A percentile compares a stretch with the other conserved stretches of the same genome.
These are phyloP conservation scores for Cytospora mali DNA, from an alignment of 2,329 filamentous ascomycete genomes.

Conservation along the genomic window DNA sequence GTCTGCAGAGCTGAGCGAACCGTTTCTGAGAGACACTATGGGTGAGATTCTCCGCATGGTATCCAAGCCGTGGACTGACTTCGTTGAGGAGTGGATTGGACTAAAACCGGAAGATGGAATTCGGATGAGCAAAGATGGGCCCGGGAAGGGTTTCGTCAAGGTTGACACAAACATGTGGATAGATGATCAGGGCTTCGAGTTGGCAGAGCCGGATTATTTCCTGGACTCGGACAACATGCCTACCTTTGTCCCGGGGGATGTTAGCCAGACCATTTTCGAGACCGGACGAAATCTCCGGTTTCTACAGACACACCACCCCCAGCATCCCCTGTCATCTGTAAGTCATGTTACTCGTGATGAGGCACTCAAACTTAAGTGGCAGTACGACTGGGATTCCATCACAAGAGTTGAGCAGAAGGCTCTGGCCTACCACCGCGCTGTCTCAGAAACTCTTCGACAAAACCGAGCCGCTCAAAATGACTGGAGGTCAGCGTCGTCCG, in stretches of 20 bases:
- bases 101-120: conserved; percentile 61
- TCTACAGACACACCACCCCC: conserved; percentile 68
- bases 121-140: conserved; percentile 52
- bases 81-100: conserved; percentile 74
- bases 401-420: conserved; percentile 64
- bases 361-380: conserved; percentile 66
- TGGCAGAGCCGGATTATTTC: conserved; percentile 61
- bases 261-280: conserved; percentile 75
- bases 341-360: conserved; percentile 48
- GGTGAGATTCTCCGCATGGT: conserved; percentile 60
- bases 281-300: conserved; percentile 76
- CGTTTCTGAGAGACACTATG: conserved; percentile 64
- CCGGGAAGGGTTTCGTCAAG: conserved; percentile 62
- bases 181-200: conserved; percentile 62
- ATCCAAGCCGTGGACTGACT: conserved; percentile 40
- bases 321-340: conserved; percentile 64
- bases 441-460: conserved; percentile 39
- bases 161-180: conserved; percentile 56
- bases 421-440: conserved; percentile 50
- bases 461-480: background rate
- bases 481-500: background rate
- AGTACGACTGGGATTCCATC: conserved; percentile 72
- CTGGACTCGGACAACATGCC: conserved; percentile 70
- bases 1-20: conserved; percentile 64
- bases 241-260: conserved; percentile 69